Evolutionary conservation across 495 filamentous ascomycete genomes (phyloP).

Genomic region (Neurospora cerealis): DNA sequence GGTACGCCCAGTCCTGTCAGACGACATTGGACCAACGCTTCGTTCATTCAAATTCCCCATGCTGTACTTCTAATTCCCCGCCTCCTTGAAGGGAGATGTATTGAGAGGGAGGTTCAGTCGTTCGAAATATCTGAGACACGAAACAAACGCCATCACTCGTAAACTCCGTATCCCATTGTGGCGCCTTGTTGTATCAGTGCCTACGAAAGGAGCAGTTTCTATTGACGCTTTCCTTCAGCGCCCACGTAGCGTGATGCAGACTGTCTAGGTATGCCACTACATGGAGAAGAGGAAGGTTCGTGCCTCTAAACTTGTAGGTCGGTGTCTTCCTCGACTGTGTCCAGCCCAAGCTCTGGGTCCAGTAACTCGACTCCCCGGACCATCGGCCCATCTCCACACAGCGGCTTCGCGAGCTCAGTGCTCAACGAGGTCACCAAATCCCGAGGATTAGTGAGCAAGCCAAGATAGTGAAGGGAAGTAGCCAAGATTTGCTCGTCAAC

Average conservation of each 20-base stretch:
- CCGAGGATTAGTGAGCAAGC: too few species aligned
- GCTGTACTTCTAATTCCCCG: background rate
- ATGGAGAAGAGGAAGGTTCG: background rate
- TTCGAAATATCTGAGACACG: background rate
- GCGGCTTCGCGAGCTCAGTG: background rate
- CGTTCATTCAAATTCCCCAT: background rate
- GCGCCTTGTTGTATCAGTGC: background rate
- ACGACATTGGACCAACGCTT: background rate
- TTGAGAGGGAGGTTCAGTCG: background rate
- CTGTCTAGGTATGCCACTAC: too few species aligned
- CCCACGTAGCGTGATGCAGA: background rate
- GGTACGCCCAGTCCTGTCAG: background rate
- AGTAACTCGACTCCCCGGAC: background rate
- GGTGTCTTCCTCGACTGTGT: background rate
- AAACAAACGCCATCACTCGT: background rate
- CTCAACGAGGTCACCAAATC: too few species aligned
- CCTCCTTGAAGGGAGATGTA: background rate
- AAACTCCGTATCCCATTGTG: background rate
- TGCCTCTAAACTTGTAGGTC: too few species aligned
- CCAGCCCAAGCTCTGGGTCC: background rate
- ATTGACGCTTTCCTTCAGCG: background rate
- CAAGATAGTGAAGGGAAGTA: too few species aligned
- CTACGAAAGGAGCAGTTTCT: background rate
- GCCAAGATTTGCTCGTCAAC: background rate
- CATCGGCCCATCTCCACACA: background rate